These are phyloP conservation scores for Tricholoma sp. DNA, from an alignment of 768 basidiomycete genomes.

Conservation along the genomic window DNA sequence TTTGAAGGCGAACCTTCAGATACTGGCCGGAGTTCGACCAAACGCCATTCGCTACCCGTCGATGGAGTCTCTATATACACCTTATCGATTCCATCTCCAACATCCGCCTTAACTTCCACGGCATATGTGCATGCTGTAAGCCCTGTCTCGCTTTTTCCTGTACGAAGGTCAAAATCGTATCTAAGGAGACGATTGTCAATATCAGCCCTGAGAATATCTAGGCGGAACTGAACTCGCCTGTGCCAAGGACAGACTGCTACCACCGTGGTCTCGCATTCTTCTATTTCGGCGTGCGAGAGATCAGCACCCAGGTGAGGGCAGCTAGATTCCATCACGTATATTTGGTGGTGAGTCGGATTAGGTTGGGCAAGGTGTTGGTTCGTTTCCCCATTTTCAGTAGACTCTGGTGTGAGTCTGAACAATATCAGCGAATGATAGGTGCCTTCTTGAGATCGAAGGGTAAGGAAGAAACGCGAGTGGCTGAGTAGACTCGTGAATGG, in stretches of 20 bases:
- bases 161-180: conserved; percentile 69
- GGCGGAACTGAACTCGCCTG: conserved; percentile 32
- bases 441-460: conserved; percentile 53
- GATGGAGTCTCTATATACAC: conserved; percentile 61
- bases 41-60: conserved; percentile 47
- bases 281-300: conserved; percentile 76
- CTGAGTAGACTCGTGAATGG: conserved; percentile 39
- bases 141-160: conserved; percentile 67
- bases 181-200: conserved; percentile 24
- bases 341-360: conserved; percentile 30
- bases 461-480: conserved; percentile 57
- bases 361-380: background rate
- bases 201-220: background rate
- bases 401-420: conserved; percentile 49
- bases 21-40: conserved; percentile 66
- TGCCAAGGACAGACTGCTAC: conserved; percentile 79
- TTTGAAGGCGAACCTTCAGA: conserved; percentile 51
- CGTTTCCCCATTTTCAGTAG: conserved; percentile 7
- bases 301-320: conserved; percentile 82
- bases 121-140: conserved; percentile 62
- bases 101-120: conserved; percentile 43
- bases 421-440: conserved; percentile 58
- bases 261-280: conserved; percentile 52
- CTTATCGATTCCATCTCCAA: conserved; percentile 32
- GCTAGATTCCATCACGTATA: conserved; percentile 77